Evolutionary conservation across 225 moss, liverwort and hornwort species (phyloP).

Genomic region (Pseudisothecium myosuroides): DNA sequence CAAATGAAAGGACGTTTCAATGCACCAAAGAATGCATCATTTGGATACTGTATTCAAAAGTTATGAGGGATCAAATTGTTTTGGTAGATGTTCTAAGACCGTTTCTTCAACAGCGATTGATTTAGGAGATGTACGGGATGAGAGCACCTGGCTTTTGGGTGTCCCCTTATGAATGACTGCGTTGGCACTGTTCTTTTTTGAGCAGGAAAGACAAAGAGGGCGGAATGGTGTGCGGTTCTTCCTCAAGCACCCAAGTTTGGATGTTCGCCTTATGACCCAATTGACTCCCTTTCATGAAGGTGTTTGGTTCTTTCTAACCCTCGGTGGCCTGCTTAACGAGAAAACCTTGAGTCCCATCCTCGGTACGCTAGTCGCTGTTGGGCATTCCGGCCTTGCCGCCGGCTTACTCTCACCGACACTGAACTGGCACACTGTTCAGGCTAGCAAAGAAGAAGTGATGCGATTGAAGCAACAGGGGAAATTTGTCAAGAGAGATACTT

Average conservation of each 20-base stretch:
- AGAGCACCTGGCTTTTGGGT: not conserved
- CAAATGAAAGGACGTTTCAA: not conserved
- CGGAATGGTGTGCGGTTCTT: conserved; percentile 73
- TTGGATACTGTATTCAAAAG: not conserved
- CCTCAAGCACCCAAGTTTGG: conserved; percentile 62
- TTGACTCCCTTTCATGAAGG: conserved; percentile 68
- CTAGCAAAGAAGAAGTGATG: conserved; percentile 49
- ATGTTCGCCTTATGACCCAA: conserved; percentile 76
- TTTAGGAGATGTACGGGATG: not conserved
- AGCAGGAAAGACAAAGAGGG: conserved; percentile 79
- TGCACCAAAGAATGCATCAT: not conserved
- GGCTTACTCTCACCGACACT: conserved; percentile 58
- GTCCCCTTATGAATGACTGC: not conserved
- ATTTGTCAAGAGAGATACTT: conserved; percentile 1
- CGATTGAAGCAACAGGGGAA: conserved; percentile 44
- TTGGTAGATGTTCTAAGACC: not conserved
- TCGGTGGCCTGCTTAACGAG: conserved; percentile 62
- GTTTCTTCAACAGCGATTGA: not conserved
- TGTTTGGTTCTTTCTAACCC: conserved; percentile 65
- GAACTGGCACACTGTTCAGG: conserved; percentile 82
- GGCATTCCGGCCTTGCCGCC: conserved; percentile 50
- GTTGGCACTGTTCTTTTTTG: not conserved
- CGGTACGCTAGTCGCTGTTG: conserved; percentile 15
- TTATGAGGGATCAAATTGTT: not conserved
- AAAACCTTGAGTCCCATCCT: conserved; percentile 46